phyloP scores from a whole-genome alignment of 177 flowering plant species.

The Vitis hybrid region DNA sequence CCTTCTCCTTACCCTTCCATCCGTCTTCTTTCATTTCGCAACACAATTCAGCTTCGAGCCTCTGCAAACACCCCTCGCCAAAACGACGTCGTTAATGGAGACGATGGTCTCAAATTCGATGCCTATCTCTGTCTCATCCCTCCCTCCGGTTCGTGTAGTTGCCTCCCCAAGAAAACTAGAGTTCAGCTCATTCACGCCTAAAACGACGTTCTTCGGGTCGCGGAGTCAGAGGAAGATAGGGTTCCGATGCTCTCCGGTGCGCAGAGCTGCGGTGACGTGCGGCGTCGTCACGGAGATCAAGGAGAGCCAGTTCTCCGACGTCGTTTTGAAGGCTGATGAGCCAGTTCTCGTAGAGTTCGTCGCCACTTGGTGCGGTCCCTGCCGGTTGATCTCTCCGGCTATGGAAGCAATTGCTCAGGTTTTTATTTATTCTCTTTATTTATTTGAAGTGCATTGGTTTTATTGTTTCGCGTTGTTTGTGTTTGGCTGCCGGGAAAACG shows the following conservation, averaged over 20 bases:
- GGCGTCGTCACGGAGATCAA: constrained; percentile 40
- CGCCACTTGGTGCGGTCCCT: constrained; percentile 89
- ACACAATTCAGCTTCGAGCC: not conserved
- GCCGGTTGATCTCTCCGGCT: constrained; percentile 66
- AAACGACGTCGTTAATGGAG: not conserved
- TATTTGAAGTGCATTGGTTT: too few relatives aligned
- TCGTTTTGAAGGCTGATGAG: constrained; percentile 56
- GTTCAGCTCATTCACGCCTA: not conserved
- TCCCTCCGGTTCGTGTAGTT: too few relatives aligned
- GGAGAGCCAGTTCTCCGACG: constrained; percentile 50
- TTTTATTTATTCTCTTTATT: not conserved
- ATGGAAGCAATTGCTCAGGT: constrained; percentile 75
- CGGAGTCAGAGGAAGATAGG: not conserved
- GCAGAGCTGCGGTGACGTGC: constrained; percentile 6
- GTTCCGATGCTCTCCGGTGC: not conserved
- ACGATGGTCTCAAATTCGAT: not conserved
- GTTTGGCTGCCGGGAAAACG: too few relatives aligned
- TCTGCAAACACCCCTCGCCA: not conserved
- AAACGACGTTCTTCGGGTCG: not conserved
- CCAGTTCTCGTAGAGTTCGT: constrained; percentile 89
- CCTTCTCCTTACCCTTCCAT: not conserved
- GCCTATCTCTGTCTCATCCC: not conserved
- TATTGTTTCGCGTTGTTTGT: too few relatives aligned
- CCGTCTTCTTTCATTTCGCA: not conserved
- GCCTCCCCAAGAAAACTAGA: not conserved